Base-by-base conservation (phyloP, 768 basidiomycete species). In the Mycena amicta region DNA sequence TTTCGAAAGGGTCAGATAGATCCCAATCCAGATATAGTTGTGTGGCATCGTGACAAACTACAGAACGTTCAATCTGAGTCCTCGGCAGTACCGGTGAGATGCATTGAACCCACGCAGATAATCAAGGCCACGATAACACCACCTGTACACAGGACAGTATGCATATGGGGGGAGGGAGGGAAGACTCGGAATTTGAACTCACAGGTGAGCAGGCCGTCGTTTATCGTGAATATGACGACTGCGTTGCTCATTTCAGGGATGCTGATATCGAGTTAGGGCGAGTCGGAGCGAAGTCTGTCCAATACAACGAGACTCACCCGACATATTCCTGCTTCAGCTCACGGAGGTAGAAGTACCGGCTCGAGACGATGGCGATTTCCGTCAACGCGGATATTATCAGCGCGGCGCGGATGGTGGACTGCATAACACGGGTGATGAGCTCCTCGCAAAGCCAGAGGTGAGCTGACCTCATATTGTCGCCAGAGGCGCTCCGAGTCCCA, bases 341-440 rank as follows among this genome's bases (percentile, higher is more conserved):
- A 33, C 55, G 57, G 26, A 63, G 55, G 23, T 56, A 59, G 25
- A 59, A 59, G 25, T 63, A 63, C 28, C 61, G 50, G 11, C 57
- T 51, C 26, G 20, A 27, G 39, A 57, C 53, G 4, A 63, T 31
- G 1, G 59, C 3, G 18, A 63, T 55, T 26, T 63, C 61, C 23
- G 61, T 63, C 15, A 15, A 45, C 8, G 57, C 61, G 18, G 57
- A 59, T 22, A 63, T 50, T 12, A 29, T 27, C 53, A 59, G 22
- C 6, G 47, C 5, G 25, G 47, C 47, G 6, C 23, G 6, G 25
- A 49, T 12, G 8, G 22, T 49, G 5, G 26, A 13, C 47, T 49
- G 43, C 27, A 23, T 6, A n/a, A n/a, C n/a, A n/a, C n/a, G n/a
- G n/a, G n/a, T n/a, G n/a, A n/a, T n/a, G n/a, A n/a, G n/a, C n/a